Evolutionary conservation across 176 grass and related monocot species (phyloP), one percentile per base, ranked within the genome.

Genomic region (Hsuehochloa calcarea): DNA sequence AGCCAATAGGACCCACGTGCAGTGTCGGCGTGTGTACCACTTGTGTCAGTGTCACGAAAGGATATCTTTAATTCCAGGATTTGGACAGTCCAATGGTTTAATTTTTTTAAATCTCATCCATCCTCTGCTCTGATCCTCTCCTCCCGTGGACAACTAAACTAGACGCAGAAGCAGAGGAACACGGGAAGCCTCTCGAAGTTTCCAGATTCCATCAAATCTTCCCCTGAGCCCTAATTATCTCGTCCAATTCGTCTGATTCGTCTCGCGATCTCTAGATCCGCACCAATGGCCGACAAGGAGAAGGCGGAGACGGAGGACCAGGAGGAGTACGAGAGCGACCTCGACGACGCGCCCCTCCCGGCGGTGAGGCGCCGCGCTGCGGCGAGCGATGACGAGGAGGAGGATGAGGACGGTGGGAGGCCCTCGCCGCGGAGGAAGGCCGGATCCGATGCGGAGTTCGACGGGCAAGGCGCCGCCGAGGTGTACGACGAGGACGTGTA

Each of bases 241-340:
- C 12, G n/a, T 60, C 49, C 58, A 23, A 47, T 51, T 79, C 37
- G 79, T 8, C 65, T 34, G 66, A 67, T 49, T 71, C 84, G 10
- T 29, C 80, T 10, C 61, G 80, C 61, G 68, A 84, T 84, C 80
- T 90, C 74, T 22, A 20, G 6, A 19, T 5, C 83, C 58, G 45
- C 58, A 11, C 40, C 89, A 80, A 87, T 90, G 89, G 85, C 68
- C 10, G 85, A 90, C 68, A 84, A 15, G 75, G 89, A 80, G 80
- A 77, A 82, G 83, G 67, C 8, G 55, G 71, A 51, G 25, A 20
- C 19, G 8, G 45, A 20, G 55, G 70, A 14, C 17, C 61, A 84
- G 52, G 85, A 62, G 45, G 96, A 99, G 73, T 99, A 99, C 80
- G 96, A 96, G 86, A 92, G 89, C 80, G 96, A 99, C 84, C 96